A percentile compares a stretch with the other conserved stretches of the same genome.
phyloP scores from a whole-genome alignment of 2,329 filamentous ascomycete species.

The Fusarium compactum region DNA sequence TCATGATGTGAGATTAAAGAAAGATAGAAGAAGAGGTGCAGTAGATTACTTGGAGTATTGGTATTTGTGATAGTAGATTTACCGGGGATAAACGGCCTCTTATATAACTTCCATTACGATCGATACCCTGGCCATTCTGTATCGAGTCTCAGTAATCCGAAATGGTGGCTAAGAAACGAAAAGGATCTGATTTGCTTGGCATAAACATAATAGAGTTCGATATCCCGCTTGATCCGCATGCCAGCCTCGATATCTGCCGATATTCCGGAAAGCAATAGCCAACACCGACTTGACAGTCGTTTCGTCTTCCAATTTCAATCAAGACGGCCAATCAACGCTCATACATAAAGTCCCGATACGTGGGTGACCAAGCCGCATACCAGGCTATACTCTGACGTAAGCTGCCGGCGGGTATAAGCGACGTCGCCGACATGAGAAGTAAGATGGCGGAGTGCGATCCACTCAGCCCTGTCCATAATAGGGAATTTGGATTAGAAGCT shows the following conservation, averaged over 20 bases:
- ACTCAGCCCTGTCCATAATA: not conserved
- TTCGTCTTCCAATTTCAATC: not conserved
- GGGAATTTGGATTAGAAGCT: not conserved
- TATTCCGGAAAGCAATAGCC: not conserved
- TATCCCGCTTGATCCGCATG: not conserved
- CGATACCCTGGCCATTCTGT: too few relatives aligned
- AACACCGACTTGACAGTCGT: not conserved
- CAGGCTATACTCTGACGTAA: not conserved
- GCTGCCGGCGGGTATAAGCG: not conserved
- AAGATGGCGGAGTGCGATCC: not conserved
- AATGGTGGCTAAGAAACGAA: not conserved
- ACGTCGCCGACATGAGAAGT: not conserved
- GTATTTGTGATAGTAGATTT: too few relatives aligned
- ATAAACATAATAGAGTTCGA: not conserved
- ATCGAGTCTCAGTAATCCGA: not conserved
- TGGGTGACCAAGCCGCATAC: not conserved
- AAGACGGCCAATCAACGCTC: not conserved
- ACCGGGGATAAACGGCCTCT: not conserved
- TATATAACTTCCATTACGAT: too few relatives aligned
- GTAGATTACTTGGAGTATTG: too few relatives aligned
- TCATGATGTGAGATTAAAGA: not conserved
- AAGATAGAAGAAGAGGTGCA: fast-evolving
- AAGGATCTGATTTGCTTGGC: not conserved
- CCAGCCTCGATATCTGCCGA: not conserved
- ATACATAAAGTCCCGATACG: not conserved